Conservation (phyloP, 2,329 filamentous ascomycete species). For the Lecanicillium sp. region DNA sequence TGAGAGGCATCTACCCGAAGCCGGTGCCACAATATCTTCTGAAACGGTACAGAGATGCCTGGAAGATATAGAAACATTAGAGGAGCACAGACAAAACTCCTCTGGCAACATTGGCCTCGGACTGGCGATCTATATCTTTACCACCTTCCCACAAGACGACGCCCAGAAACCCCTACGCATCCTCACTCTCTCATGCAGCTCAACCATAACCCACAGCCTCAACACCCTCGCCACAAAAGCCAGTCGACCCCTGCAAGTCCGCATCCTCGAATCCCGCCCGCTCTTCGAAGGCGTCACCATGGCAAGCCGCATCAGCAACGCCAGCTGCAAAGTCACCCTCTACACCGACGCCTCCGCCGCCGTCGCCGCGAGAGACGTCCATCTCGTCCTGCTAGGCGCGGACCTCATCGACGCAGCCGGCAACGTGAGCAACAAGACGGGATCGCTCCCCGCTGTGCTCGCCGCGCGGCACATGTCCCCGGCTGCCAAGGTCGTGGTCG, state of each 20-base stretch:
- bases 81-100: conserved; percentile 15
- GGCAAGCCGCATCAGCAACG: conserved; percentile 31
- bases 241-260: conserved; percentile 40
- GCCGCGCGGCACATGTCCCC: conserved; percentile 42
- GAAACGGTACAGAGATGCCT: conserved; percentile 9
- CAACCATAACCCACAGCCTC: conserved; percentile 47
- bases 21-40: conserved; percentile 1
- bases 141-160: conserved; percentile 12
- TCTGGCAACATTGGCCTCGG: conserved; percentile 23
- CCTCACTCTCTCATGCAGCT: conserved; percentile 56
- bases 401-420: conserved; percentile 52
- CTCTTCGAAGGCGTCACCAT: conserved; percentile 56
- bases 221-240: conserved; percentile 26
- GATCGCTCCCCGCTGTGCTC: conserved; percentile 51
- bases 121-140: conserved; percentile 25
- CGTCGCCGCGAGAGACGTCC: conserved; percentile 40
- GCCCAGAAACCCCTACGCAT: conserved; percentile 30
- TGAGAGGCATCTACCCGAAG: conserved; percentile 19
- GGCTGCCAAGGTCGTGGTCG: conserved; percentile 39
- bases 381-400: conserved; percentile 56
- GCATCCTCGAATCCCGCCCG: conserved; percentile 59
- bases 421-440: conserved; percentile 60
- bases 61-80: conserved; percentile 12
- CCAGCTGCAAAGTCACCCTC: conserved; percentile 34
- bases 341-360: conserved; percentile 55